Evolutionary conservation across 305 asterid genomes (phyloP), one percentile per base, ranked within the genome.

Genomic region (Fraxinus velutina): DNA sequence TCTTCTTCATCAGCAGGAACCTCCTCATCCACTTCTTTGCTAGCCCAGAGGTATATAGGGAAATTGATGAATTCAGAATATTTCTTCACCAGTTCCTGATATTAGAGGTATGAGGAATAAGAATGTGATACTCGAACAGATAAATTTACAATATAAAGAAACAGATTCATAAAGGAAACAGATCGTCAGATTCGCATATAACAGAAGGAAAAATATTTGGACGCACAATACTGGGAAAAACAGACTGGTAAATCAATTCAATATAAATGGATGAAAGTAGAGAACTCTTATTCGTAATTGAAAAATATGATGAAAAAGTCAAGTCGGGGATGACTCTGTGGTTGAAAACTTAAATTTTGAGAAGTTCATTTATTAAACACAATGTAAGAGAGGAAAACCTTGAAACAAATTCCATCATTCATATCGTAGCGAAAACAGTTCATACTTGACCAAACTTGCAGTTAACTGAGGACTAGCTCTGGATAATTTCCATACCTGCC

Each of bases 21-120:
- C 95, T 92, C 97, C 84, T 88, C 94, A 70, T 93, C 97, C 21
- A 91, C 91, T 88, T 93, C 97, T 84, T 92, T 92, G 88, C 84
- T 93, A 71, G 97, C 97, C 97, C 97, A 92, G 64, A 92, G 91
- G 85, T 85, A 5, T 76, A 93, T 93, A 13, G 97, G 97, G 89
- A 92, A 93, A 88, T 91, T 93, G 83, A 92, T 92, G 80, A 93
- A 93, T 84, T 93, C 94, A 73, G 97, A 93, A 83, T 93, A 93
- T 86, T 77, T 92, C 71, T 93, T 91, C 87, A 92, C 97, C 89
- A 93, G 83, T 36, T 93, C 97, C 97, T 91, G 84, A 75, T 80
- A 82, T 36, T 27, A 84, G 6, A 62, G 24, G 52, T 50, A 42
- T 50, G 13, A n/a, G 30, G 71, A 77, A 62, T 80, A 19, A 86